A percentile compares a stretch with the other conserved stretches of the same genome.
These are phyloP conservation scores for Penicillium roqueforti DNA, from an alignment of 495 filamentous ascomycete genomes.

Conservation along the genomic window DNA sequence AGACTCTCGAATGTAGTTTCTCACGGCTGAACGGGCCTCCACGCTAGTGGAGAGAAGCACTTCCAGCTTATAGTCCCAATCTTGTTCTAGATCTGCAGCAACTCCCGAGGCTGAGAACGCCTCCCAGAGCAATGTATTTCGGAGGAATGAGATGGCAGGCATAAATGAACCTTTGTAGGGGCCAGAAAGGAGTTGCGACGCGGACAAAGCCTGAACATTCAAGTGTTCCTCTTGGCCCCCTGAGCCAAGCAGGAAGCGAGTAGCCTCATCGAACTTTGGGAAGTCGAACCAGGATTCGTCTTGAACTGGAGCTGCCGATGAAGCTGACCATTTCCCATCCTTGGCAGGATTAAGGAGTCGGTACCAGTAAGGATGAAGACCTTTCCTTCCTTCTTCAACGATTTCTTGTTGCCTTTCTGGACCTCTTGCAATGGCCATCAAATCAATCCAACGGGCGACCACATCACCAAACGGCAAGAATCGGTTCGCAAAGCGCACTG, in stretches of 20 bases:
- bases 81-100: constrained; percentile 60
- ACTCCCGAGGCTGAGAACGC: constrained; percentile 54
- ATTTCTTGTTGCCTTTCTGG: constrained; percentile 69
- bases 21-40: constrained; percentile 54
- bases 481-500: constrained; percentile 87
- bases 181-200: constrained; percentile 29
- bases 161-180: constrained; percentile 44
- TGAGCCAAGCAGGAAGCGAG: constrained; percentile 30
- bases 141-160: constrained; percentile 64
- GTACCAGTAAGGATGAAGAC: constrained; percentile 79
- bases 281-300: constrained; percentile 39
- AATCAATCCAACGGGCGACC: constrained; percentile 79
- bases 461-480: constrained; percentile 77
- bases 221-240: constrained; percentile 19
- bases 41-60: constrained; percentile 62
- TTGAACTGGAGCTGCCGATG: constrained; percentile 13
- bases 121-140: constrained; percentile 67
- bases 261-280: constrained; percentile 41
- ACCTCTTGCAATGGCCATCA: constrained; percentile 67
- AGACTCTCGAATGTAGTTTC: constrained; percentile 40
- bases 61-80: constrained; percentile 82
- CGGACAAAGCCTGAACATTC: constrained; percentile 16
- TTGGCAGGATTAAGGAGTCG: constrained; percentile 55
- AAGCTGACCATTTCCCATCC: constrained; percentile 22
- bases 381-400: constrained; percentile 84